phyloP scores from a whole-genome alignment of 306 rosid species.

The Lathyrus tuberosus region DNA sequence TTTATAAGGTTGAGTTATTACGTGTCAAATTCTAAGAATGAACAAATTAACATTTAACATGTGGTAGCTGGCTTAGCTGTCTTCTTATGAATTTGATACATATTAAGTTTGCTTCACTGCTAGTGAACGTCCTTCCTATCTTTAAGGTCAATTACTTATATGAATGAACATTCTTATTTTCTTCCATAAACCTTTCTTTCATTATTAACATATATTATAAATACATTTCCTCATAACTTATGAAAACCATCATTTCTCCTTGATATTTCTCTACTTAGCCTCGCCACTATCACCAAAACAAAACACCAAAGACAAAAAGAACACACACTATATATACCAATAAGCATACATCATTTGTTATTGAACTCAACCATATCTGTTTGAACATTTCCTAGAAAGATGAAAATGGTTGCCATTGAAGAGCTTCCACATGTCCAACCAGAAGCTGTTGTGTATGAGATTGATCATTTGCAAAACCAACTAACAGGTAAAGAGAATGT shows the following conservation, averaged over 20 bases:
- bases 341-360: slow-evolving; percentile 7
- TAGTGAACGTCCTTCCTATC: slow-evolving; percentile 53
- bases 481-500: slow-evolving; percentile 64
- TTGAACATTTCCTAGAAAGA: slow-evolving; percentile 31
- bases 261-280: slow-evolving; percentile 20
- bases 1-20: too few relatives aligned
- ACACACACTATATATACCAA: slow-evolving; percentile 35
- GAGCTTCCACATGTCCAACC: slow-evolving; percentile 55
- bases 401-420: slow-evolving; percentile 58
- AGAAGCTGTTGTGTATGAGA: slow-evolving; percentile 67
- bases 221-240: slow-evolving; percentile 12
- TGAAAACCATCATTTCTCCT: slow-evolving; percentile 32
- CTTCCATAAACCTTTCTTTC: slow-evolving; percentile 21
- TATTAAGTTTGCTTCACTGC: slow-evolving; percentile 53
- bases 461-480: slow-evolving; percentile 70
- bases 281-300: slow-evolving; percentile 9
- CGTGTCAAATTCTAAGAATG: too few relatives aligned
- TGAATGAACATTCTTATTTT: slow-evolving; percentile 47
- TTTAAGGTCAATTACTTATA: slow-evolving; percentile 67
- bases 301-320: slow-evolving; percentile 1
- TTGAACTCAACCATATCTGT: neutral
- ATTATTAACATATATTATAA: slow-evolving; percentile 15
- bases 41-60: slow-evolving; percentile 7
- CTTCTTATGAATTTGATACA: slow-evolving; percentile 32
- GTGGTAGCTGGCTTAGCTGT: slow-evolving; percentile 44